Percentiles rank a stretch among this genome's conserved stretches.
Evolutionary conservation across 2,329 filamentous ascomycete genomes (phyloP).

Genomic region (Incumbomyces delicatus): DNA sequence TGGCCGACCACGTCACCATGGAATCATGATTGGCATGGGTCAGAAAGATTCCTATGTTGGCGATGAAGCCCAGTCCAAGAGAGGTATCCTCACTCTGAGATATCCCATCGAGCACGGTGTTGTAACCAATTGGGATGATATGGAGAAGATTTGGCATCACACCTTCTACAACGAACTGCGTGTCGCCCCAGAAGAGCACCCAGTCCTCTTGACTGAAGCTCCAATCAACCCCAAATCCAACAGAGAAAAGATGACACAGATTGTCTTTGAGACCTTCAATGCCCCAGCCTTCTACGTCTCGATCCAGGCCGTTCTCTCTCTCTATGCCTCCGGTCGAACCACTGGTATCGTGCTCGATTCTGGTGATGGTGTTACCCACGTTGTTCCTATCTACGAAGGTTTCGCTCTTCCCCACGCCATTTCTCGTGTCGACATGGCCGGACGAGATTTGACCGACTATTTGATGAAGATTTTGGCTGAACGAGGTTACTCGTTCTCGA

Average conservation of each 20-base stretch:
- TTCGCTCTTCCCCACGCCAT: slow-evolving; percentile 99
- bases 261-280: slow-evolving; percentile 99
- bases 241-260: slow-evolving; percentile 99
- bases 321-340: slow-evolving; percentile 99
- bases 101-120: slow-evolving; percentile 99
- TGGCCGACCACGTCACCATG: slow-evolving; percentile 98
- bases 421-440: slow-evolving; percentile 99
- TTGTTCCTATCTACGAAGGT: slow-evolving; percentile 99
- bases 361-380: slow-evolving; percentile 99
- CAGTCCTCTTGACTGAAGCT: slow-evolving; percentile 95
- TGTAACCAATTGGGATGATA: slow-evolving; percentile 99
- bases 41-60: slow-evolving; percentile 99
- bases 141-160: slow-evolving; percentile 99
- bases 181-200: slow-evolving; percentile 99
- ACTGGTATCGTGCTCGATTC: slow-evolving; percentile 99
- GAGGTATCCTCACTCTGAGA: slow-evolving; percentile 99
- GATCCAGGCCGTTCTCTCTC: slow-evolving; percentile 97
- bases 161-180: slow-evolving; percentile 99
- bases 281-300: slow-evolving; percentile 99
- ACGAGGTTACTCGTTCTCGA: slow-evolving; percentile 99
- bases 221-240: slow-evolving; percentile 99
- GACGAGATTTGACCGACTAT: slow-evolving; percentile 99
- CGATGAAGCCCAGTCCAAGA: slow-evolving; percentile 99
- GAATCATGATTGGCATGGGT: slow-evolving; percentile 99
- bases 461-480: slow-evolving; percentile 99